Base-by-base conservation (phyloP, 495 filamentous ascomycete species). In the Annulohypoxylon nitens region DNA sequence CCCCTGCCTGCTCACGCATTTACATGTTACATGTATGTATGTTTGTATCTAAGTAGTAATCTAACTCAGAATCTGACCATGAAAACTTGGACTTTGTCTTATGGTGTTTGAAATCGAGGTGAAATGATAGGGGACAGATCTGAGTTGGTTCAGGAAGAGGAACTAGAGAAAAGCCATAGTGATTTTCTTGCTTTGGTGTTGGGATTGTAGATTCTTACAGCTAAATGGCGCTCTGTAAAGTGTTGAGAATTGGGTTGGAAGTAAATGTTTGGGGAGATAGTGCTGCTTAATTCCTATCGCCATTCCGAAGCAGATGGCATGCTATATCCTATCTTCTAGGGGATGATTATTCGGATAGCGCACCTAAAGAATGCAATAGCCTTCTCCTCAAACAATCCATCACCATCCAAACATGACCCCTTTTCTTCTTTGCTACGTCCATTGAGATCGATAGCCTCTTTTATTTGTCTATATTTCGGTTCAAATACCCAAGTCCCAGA, bases 401-500 rank as follows among this genome's bases (percentile, higher is more conserved):
- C 34, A 36, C 34, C 20, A 23, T 1, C 34, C 34, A 39, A 39
- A 23, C 47, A 25, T 34, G 1, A 14, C 51, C 55, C 30, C 54
- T 37, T 37, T 30, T 18, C 7, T 25, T 30, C 34, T 41, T 25
- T 41, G 6, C 55, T 41, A 3, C 4, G 2, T 57, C 14, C n/a
- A 33, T 39, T 20, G n/a, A 18, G 14, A 25, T n/a, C 1, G 12
- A 20, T 7, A 43, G 6, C 34, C 53, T 12, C 11, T 74, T 78
- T 75, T 77, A 26, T 78, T 59, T 66, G 75, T 77, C 59, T 74
- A 61, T n/a, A 75, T 73, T 2, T 77, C 3, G 70, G 70, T 1
- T 71, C 72, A 48, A 75, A 70, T 67, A 75, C 69, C 41, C 80
- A 55, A 53, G 59, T 79, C 62, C 82, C 85, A 87, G 30, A 80